phyloP scores from a whole-genome alignment of 2,329 filamentous ascomycete species.

The Plectosphaerella cucumerina region DNA sequence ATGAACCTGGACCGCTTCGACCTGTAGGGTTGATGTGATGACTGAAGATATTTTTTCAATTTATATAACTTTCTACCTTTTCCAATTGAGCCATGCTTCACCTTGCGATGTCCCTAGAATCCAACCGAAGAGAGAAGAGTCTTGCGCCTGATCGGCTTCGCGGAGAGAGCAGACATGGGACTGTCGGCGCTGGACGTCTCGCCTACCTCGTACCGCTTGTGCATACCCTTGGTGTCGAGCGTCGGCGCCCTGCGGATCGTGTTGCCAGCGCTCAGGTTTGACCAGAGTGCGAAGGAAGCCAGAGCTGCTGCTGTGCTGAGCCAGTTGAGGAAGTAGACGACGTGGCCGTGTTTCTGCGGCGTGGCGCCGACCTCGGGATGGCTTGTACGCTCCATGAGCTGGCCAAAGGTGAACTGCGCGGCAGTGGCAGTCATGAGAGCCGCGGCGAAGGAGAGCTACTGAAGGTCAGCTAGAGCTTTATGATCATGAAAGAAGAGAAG shows the following conservation, averaged over 20 bases:
- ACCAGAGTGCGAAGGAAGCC: not conserved
- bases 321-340: not conserved
- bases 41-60: not conserved
- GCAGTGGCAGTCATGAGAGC: not conserved
- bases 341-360: not conserved
- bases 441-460: not conserved
- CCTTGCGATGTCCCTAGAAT: not conserved
- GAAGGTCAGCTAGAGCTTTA: not conserved
- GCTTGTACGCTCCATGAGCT: not conserved
- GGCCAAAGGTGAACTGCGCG: not conserved
- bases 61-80: not conserved
- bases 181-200: not conserved
- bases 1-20: constrained; percentile 74
- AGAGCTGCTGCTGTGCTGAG: not conserved
- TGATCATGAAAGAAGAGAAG: not conserved
- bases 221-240: not conserved
- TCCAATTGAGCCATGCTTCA: not conserved
- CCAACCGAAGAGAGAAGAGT: not conserved
- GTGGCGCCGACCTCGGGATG: not conserved
- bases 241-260: not conserved
- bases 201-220: not conserved
- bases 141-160: not conserved
- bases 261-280: not conserved
- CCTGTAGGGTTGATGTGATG: constrained; percentile 18
- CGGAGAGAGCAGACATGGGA: not conserved